These are phyloP conservation scores for Aspergillus sclerotiicarbonarius DNA, from an alignment of 495 filamentous ascomycete species.

Conservation along the genomic window DNA sequence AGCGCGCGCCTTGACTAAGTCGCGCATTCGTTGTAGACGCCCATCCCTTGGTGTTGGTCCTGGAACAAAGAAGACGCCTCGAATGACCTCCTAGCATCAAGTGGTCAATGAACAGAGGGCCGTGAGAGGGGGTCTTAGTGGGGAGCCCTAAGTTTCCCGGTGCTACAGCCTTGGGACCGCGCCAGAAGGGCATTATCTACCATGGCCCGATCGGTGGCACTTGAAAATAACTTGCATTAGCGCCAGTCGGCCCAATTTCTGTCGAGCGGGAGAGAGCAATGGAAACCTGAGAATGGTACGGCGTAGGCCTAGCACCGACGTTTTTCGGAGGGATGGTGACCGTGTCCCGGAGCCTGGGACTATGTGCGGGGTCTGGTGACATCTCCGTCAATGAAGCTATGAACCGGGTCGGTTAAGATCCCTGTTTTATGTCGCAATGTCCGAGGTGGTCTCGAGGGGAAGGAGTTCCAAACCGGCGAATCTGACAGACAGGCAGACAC, in stretches of 20 bases:
- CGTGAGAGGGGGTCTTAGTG: slow-evolving; percentile 5
- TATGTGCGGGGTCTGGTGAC: slow-evolving; percentile 25
- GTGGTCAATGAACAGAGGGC: not conserved
- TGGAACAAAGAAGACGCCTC: not conserved
- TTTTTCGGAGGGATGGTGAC: slow-evolving; percentile 2
- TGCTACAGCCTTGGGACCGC: slow-evolving; percentile 39
- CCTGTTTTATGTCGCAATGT: slow-evolving; percentile 2
- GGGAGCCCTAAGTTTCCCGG: slow-evolving; percentile 35
- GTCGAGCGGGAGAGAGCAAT: not conserved
- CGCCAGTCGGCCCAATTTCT: slow-evolving; percentile 27
- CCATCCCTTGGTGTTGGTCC: not conserved
- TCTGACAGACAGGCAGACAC: slow-evolving; percentile 4
- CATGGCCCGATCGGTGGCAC: slow-evolving; percentile 16
- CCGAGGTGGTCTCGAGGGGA: not conserved
- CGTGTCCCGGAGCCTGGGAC: slow-evolving; percentile 15
- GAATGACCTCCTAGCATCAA: not conserved
- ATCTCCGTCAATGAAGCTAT: slow-evolving; percentile 12
- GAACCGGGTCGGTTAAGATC: slow-evolving; percentile 12
- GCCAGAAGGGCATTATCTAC: slow-evolving; percentile 10
- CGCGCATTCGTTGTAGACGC: not conserved
- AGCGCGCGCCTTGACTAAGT: not conserved
- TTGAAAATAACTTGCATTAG: slow-evolving; percentile 47
- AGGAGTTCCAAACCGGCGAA: not conserved
- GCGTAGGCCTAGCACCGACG: not conserved
- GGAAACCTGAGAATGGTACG: not conserved